Percentiles rank a stretch among this genome's conserved stretches.
Evolutionary conservation across 805 yeast genomes (phyloP).

Genomic region (Cyberlindnera mississippiensis): DNA sequence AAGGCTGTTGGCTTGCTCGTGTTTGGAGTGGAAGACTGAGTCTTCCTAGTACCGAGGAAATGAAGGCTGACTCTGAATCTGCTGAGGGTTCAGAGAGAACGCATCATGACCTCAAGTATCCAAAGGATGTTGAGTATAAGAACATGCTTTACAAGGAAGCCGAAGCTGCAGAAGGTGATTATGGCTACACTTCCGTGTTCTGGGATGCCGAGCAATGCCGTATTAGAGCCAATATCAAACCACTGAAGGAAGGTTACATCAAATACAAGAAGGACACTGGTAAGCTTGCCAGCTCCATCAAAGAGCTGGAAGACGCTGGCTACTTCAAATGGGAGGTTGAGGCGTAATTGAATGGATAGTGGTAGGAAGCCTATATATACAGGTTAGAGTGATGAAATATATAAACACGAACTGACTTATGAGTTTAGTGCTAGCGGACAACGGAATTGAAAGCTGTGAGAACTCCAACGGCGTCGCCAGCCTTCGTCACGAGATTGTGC

Average conservation of each 20-base stretch:
- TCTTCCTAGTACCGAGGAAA: conserved; percentile 46
- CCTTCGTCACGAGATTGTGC: conserved; percentile 6
- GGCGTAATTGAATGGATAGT: too few relatives aligned
- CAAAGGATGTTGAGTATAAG: conserved; percentile 58
- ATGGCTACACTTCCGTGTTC: conserved; percentile 46
- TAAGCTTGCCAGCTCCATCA: conserved; percentile 33
- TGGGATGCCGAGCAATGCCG: conserved; percentile 47
- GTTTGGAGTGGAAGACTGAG: conserved; percentile 52
- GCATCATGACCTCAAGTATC: conserved; percentile 51
- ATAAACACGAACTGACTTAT: too few relatives aligned
- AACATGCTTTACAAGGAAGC: conserved; percentile 38
- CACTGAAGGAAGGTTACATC: conserved; percentile 42
- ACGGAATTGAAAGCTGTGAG: conserved; percentile 11
- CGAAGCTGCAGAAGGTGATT: conserved; percentile 34
- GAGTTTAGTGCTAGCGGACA: conserved; percentile 6
- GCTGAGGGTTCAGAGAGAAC: conserved; percentile 45
- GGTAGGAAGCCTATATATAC: too few relatives aligned
- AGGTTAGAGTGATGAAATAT: too few relatives aligned
- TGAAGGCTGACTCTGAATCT: conserved; percentile 39
- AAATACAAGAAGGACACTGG: conserved; percentile 37
- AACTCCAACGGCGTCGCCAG: conserved; percentile 5
- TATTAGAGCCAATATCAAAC: conserved; percentile 40
- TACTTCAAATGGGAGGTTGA: conserved; percentile 28
- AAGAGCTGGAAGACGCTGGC: conserved; percentile 37
- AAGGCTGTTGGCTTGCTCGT: conserved; percentile 62